Evolutionary conservation across 208 protist species (phyloP), one percentile per base, ranked within the genome.

Genomic region (Hexamita inflata): DNA sequence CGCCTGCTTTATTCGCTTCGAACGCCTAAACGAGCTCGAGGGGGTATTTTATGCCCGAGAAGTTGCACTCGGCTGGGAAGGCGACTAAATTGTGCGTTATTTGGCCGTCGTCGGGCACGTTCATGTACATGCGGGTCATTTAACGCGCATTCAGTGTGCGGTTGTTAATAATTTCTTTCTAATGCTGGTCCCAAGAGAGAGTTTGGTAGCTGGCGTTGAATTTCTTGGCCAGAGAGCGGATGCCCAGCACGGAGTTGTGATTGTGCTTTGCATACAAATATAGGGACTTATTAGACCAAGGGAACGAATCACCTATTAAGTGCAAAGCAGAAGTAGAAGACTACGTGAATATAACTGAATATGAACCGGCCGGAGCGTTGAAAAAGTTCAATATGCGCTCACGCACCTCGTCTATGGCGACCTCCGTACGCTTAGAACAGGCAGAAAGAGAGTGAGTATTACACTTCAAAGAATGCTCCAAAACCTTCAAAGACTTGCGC

Each of bases 211-310:
- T 58, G 29, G 49, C 82, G 24, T 59, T 59, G 19, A 60, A 4
- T 49, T 84, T 49, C 19, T 58, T 34, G 15, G 83, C 86, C 39
- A 85, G 82, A 53, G 83, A 81, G 58, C 89, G 74, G 1, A 92
- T 88, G 24, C 88, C 89, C 30, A 92, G 34, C 7, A 91, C 77
- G 2, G 85, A 89, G 30, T 89, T 91, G 65, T 92, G 89, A 29
- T 77, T 84, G 28, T 83, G 58, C 0, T 70, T 49, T 9, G 68
- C 40, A 66, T 86, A 86, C n/a, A 81, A 42, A 42, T 83, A 90
- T 34, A 41, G 64, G 19, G 73, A 81, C 0, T 34, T 1, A 30
- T 68, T 49, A 13, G 74, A 34, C 86, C 86, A 90, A 29, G 81
- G 80, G 41, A 90, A 90, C 30, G 77, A 83, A n/a, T 90, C 82